A percentile compares a stretch with the other conserved stretches of the same genome.
Evolutionary conservation across 192 early-diverging fungal species (phyloP).

Genomic region (Pilaira anomala): DNA sequence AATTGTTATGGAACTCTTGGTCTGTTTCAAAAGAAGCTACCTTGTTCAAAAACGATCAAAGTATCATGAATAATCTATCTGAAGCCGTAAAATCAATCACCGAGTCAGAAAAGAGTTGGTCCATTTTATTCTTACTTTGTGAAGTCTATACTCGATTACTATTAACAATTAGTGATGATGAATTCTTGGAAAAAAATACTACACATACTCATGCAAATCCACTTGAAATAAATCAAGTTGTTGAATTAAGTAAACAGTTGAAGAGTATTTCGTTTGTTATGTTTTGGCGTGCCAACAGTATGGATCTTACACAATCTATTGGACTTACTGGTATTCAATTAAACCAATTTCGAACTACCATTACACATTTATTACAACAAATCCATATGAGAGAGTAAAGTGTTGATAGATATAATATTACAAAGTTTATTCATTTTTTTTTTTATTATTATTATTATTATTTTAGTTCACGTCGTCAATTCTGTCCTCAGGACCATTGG

Average conservation of each 20-base stretch:
- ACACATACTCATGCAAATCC: constrained; percentile 31
- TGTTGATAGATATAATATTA: neutral
- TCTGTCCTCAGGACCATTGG: constrained; percentile 69
- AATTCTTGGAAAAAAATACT: constrained; percentile 60
- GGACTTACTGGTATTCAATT: constrained; percentile 40
- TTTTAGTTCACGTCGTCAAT: constrained; percentile 62
- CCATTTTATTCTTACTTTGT: constrained; percentile 61
- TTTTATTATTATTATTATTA: too few relatives aligned
- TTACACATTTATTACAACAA: constrained; percentile 69
- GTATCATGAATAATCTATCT: constrained; percentile 2
- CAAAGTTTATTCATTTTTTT: neutral
- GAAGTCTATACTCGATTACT: constrained; percentile 73
- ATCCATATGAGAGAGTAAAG: constrained; percentile 72
- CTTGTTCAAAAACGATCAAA: neutral
- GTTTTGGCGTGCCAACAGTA: constrained; percentile 60
- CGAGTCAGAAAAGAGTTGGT: constrained; percentile 49
- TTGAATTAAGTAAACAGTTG: constrained; percentile 47
- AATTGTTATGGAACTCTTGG: constrained; percentile 23
- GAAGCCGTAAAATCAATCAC: neutral
- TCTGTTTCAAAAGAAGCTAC: neutral
- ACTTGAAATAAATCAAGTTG: constrained; percentile 49
- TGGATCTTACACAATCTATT: constrained; percentile 36
- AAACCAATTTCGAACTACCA: constrained; percentile 53
- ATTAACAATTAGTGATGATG: constrained; percentile 81
- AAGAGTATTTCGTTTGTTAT: constrained; percentile 73